Percentiles rank a stretch among this genome's conserved stretches.
phyloP scores from a whole-genome alignment of 139 green algal species.

The Monoraphidium neglectum region DNA sequence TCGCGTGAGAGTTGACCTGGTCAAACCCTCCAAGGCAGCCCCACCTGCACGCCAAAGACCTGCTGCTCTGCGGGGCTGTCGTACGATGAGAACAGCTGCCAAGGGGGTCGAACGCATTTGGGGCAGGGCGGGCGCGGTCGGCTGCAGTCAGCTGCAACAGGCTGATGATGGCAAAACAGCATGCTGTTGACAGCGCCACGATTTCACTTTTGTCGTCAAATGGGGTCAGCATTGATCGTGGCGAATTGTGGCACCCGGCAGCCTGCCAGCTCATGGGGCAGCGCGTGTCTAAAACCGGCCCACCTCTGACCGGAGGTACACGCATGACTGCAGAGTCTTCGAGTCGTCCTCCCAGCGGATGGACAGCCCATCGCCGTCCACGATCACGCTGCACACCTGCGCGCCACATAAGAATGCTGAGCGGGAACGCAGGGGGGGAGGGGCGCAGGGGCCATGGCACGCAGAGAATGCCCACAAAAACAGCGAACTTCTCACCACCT shows the following conservation, averaged over 20 bases:
- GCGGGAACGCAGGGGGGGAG: neutral
- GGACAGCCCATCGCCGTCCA: conserved; percentile 35
- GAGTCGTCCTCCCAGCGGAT: conserved; percentile 57
- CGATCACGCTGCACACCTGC: conserved; percentile 40
- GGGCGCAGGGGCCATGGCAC: neutral
- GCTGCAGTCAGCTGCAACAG: no score
- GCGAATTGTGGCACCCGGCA: no score
- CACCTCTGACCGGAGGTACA: conserved; percentile 50
- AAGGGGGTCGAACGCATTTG: no score
- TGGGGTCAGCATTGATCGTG: no score
- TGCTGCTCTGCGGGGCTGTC: conserved; percentile 10
- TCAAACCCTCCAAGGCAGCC: no score
- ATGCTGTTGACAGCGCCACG: no score
- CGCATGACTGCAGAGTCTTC: conserved; percentile 47
- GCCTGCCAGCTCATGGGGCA: no score
- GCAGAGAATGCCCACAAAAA: neutral
- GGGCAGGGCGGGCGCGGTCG: no score
- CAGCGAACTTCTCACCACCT: neutral
- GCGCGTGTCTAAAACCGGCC: neutral
- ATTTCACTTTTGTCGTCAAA: no score
- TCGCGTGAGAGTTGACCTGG: no score
- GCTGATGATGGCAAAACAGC: no score
- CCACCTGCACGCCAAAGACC: conserved; percentile 35
- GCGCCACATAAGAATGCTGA: no score
- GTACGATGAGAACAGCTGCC: conserved; percentile 45